Conservation (phyloP, 345 rosid species). For the Ailanthus altissimus region DNA sequence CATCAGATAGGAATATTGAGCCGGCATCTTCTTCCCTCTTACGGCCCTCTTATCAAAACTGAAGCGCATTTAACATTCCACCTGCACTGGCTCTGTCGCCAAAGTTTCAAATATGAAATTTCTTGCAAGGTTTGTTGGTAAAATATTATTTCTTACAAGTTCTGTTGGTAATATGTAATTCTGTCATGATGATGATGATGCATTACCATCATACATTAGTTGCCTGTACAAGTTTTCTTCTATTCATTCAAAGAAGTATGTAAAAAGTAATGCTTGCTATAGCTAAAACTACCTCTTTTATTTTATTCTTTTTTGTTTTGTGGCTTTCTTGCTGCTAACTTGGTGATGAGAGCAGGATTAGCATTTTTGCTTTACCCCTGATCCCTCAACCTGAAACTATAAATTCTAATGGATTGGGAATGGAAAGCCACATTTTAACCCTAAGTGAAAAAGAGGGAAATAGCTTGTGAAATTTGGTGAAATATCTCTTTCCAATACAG, state of each 20-base stretch:
- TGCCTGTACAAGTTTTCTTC: not conserved
- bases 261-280: not conserved
- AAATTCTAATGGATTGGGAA: not conserved
- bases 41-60: not conserved
- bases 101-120: not conserved
- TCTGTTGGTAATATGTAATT: not conserved
- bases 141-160: not conserved
- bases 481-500: not conserved
- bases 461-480: not conserved
- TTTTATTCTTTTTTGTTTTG: not conserved
- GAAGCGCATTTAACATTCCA: not conserved
- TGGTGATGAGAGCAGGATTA: no score
- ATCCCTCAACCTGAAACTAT: no score
- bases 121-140: not conserved
- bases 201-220: not conserved
- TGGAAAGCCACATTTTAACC: not conserved
- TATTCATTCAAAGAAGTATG: not conserved
- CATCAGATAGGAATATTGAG: slow-evolving; percentile 25
- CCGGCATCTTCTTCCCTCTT: slow-evolving; percentile 29
- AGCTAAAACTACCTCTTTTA: not conserved
- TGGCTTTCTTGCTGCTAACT: not conserved
- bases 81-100: not conserved
- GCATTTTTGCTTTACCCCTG: no score
- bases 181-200: not conserved
- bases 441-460: not conserved